Evolutionary conservation across 2,329 filamentous ascomycete species (phyloP), one percentile per base, ranked within the genome.

Genomic region (Chalaropsis ovoidea): DNA sequence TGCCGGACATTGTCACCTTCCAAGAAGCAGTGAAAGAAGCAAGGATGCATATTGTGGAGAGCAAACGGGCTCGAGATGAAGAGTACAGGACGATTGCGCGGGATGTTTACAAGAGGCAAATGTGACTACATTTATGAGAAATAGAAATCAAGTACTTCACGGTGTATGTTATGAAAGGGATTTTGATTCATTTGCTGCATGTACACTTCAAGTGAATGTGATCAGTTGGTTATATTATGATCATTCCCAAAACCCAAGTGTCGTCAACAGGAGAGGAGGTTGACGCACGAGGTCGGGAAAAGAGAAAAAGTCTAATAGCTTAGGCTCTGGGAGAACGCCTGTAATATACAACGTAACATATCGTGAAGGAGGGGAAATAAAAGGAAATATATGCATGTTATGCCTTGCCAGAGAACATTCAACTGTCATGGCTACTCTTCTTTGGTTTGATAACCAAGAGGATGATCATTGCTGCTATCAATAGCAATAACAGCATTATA

Each of bases 401-500:
- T 45, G 43, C n/a, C 61, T 52, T 24, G 27, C 13, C 35, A 5
- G 17, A 41, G 2, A 54, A 24, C 3, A 22, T 45, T 42, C 8
- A 24, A 47, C 52, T 49, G 35, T 58, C 42, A 19, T 39, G 52
- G 19, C 43, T 70, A n/a, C 72, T 71, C 68, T 76, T 79, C 74
- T 87, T 91, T 0, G 89, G 89, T 76, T 95, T 96, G 68, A 95
- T 80, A 47, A 90, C 75, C 1, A 96, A 76, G 49, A 96, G 73
- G 70, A 96, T 95, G 71, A 99, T 88, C 77, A 96, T 82, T 41
- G 90, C 94, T 22, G 86, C 85, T 63, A 99, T 87, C 24, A 97
- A 76, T 31, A 99, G 78, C 6, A 95, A 76, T 22, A 99, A 79
- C n/a, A 99, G 78, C 49, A 99, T 80, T 66, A 99, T 94, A 61